Conservation (phyloP, 2,329 filamentous ascomycete genomes). For the Venturia carpophila region DNA sequence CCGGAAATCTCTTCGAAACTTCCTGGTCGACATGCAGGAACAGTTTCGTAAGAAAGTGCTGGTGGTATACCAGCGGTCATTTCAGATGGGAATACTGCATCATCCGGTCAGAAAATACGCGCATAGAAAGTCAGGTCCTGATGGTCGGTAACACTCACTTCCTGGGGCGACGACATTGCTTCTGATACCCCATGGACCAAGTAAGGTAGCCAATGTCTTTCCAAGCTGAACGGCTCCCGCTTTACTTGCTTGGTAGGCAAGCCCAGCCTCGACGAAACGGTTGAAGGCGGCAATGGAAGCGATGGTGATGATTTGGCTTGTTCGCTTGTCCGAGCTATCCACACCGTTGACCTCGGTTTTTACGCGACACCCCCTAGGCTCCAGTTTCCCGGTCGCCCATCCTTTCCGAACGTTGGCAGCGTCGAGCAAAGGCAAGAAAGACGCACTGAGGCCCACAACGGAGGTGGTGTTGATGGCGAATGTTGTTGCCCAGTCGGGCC, state of each 20-base stretch:
- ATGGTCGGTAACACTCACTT: slow-evolving; percentile 23
- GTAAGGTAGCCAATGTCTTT: slow-evolving; percentile 37
- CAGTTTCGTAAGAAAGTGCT: slow-evolving; percentile 28
- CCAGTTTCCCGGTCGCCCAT: slow-evolving; percentile 29
- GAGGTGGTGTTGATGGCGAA: slow-evolving; percentile 30
- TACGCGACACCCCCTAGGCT: slow-evolving; percentile 23
- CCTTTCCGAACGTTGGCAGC: slow-evolving; percentile 37
- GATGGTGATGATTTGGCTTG: slow-evolving; percentile 19
- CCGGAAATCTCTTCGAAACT: slow-evolving; percentile 41
- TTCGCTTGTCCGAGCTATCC: slow-evolving; percentile 23
- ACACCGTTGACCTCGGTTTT: slow-evolving; percentile 21
- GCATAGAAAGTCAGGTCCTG: not conserved
- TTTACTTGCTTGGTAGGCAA: slow-evolving; percentile 40
- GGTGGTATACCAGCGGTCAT: slow-evolving; percentile 34
- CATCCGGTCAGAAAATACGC: not conserved
- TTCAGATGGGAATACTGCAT: slow-evolving; percentile 33
- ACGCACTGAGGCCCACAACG: slow-evolving; percentile 34
- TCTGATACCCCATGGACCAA: slow-evolving; percentile 39
- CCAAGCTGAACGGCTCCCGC: slow-evolving; percentile 38
- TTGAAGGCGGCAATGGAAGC: slow-evolving; percentile 24
- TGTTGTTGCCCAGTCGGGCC: slow-evolving; percentile 27
- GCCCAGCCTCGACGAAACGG: slow-evolving; percentile 30
- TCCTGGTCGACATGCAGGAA: slow-evolving; percentile 36
- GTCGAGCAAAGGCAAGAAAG: slow-evolving; percentile 36
- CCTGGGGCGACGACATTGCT: slow-evolving; percentile 42